Base-by-base conservation (phyloP, 345 rosid species). In the Syzygium grande region DNA sequence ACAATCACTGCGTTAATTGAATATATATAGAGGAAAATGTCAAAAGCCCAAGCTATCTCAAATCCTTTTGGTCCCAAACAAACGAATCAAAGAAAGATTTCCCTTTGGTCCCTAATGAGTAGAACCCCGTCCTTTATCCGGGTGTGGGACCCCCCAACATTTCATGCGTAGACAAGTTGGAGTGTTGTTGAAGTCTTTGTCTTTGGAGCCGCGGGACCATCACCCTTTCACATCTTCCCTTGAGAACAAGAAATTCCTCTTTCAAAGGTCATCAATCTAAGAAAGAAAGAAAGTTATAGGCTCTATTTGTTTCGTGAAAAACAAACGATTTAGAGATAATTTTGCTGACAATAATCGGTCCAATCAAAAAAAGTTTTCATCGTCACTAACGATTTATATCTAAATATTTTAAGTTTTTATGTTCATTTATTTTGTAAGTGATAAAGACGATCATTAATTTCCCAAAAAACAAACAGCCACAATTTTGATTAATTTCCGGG, bases 401-500 rank as follows among this genome's bases (percentile, higher is more conserved):
- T 68, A 38, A 17, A 34, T 1, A 17, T 9, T 30, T n/a, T n/a
- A n/a, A n/a, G n/a, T n/a, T n/a, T n/a, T n/a, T n/a, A n/a, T n/a
- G n/a, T n/a, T n/a, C n/a, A n/a, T n/a, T n/a, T n/a, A n/a, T n/a
- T n/a, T n/a, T n/a, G 22, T 55, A 55, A 55, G 4, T 4, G 9
- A 21, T 21, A 21, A 55, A 21, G 5, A 21, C 4, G 43, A 68
- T 7, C 1, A 65, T 65, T 65, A 1, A 30, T 30, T 17, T 65
- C 27, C 10, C 1, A 1, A 0, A 9, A 2, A 56, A 30, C 12
- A 30, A 17, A 16, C 9, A 19, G 11, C 9, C 6, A 9, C 17
- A 0, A 4, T 30, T 5, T 16, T 30, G 11, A 11, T 3, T 65
- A 30, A 15, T 65, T 65, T 65, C 3, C 11, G 5, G 43, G 11